phyloP scores from a whole-genome alignment of 225 moss, liverwort and hornwort species.

The Pseudisothecium myosuroides region DNA sequence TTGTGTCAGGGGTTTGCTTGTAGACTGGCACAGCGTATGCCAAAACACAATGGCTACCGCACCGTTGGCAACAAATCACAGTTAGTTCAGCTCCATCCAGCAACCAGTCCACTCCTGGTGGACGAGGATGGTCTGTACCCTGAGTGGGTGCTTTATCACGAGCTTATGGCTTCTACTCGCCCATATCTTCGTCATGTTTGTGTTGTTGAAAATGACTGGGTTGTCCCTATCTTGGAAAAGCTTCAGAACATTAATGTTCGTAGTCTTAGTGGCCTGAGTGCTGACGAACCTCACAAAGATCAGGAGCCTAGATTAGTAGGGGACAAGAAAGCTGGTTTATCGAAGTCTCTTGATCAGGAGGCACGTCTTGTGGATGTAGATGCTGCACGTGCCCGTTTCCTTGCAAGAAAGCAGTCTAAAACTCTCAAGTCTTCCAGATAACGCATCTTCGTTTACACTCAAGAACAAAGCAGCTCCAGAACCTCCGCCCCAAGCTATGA shows the following conservation, averaged over 20 bases:
- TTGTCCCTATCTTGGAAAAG: constrained; percentile 65
- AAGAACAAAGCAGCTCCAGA: neutral
- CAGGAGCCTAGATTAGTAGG: neutral
- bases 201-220: constrained; percentile 81
- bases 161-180: constrained; percentile 72
- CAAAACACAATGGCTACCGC: constrained; percentile 84
- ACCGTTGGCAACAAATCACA: constrained; percentile 76
- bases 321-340: neutral
- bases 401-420: constrained; percentile 74
- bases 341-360: constrained; percentile 6
- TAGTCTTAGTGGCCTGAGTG: constrained; percentile 36
- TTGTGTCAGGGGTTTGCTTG: constrained; percentile 86
- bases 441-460: neutral
- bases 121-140: constrained; percentile 89
- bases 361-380: constrained; percentile 18
- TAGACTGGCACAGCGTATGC: constrained; percentile 78
- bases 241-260: constrained; percentile 56
- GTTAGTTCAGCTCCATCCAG: constrained; percentile 91
- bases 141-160: constrained; percentile 98
- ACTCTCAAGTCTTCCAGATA: constrained; percentile 26
- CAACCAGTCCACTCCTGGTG: constrained; percentile 60
- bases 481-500: neutral
- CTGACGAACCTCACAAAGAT: neutral
- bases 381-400: constrained; percentile 72
- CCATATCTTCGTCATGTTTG: constrained; percentile 85